phyloP scores from a whole-genome alignment of 108 stramenopile species.

The Conticribra guillardii region DNA sequence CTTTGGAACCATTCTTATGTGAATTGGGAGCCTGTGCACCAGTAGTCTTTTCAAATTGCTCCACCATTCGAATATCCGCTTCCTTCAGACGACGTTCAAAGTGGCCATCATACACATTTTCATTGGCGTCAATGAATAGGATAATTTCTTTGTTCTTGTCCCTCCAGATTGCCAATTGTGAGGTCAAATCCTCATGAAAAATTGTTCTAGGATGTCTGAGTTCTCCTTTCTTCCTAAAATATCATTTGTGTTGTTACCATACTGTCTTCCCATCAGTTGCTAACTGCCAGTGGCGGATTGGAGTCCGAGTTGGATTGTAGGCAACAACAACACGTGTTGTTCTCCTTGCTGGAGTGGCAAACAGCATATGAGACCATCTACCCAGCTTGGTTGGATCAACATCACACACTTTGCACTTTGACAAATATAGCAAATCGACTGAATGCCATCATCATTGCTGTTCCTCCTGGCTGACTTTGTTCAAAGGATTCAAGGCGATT shows the following conservation, averaged over 20 bases:
- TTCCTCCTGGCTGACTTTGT: no score
- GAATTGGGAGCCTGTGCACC: background rate
- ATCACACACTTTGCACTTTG: no score
- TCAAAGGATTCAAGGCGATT: no score
- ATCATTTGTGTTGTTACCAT: background rate
- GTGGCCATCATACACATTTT: slow-evolving; percentile 3
- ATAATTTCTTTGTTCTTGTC: background rate
- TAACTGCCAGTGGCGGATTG: no score
- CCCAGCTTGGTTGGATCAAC: no score
- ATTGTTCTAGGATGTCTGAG: background rate
- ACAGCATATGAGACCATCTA: no score
- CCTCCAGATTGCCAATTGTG: background rate
- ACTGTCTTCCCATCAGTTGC: background rate
- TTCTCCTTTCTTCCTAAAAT: no score
- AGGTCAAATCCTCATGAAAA: background rate
- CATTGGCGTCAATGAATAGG: slow-evolving; percentile 5
- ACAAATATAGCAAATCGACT: no score
- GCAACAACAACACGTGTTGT: no score
- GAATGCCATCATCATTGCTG: no score
- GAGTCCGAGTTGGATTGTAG: no score
- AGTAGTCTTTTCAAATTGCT: background rate
- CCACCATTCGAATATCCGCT: background rate
- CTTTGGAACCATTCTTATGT: background rate
- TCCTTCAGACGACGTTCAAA: background rate
- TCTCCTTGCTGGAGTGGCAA: no score